These are phyloP conservation scores for Geotrichum macrosporum DNA, from an alignment of 1,139 yeast genomes.

Conservation along the genomic window DNA sequence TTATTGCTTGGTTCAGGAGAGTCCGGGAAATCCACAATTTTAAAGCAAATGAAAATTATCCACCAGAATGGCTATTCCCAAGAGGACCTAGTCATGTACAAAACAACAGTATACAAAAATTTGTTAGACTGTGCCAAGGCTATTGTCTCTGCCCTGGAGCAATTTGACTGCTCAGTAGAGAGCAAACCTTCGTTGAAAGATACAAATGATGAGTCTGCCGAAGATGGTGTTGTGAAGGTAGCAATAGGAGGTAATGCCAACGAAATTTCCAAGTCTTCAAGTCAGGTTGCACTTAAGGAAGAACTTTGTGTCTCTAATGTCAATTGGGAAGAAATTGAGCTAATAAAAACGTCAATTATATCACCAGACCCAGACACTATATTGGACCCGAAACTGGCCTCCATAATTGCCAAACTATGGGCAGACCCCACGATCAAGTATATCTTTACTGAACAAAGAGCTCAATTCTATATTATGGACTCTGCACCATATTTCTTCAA, in stretches of 20 bases:
- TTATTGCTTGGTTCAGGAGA: conserved; percentile 70
- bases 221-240: too few species aligned
- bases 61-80: conserved; percentile 65
- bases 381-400: conserved; percentile 31
- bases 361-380: conserved; percentile 34
- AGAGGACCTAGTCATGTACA: conserved; percentile 59
- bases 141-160: conserved; percentile 51
- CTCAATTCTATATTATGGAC: conserved; percentile 79
- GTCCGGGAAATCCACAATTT: conserved; percentile 69
- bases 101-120: conserved; percentile 64
- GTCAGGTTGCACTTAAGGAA: too few species aligned
- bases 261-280: too few species aligned
- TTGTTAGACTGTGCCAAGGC: conserved; percentile 59
- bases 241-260: too few species aligned
- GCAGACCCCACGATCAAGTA: conserved; percentile 54
- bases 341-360: conserved; percentile 28
- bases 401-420: conserved; percentile 45
- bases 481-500: conserved; percentile 78
- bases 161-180: conserved; percentile 25
- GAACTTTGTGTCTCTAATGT: conserved; percentile 19
- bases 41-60: conserved; percentile 71
- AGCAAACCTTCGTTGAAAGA: not conserved
- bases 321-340: conserved; percentile 29
- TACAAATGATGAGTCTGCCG: not conserved
- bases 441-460: conserved; percentile 56